Evolutionary conservation across 2,329 filamentous ascomycete species (phyloP).

Genomic region (Ophiocordyceps robertsii): DNA sequence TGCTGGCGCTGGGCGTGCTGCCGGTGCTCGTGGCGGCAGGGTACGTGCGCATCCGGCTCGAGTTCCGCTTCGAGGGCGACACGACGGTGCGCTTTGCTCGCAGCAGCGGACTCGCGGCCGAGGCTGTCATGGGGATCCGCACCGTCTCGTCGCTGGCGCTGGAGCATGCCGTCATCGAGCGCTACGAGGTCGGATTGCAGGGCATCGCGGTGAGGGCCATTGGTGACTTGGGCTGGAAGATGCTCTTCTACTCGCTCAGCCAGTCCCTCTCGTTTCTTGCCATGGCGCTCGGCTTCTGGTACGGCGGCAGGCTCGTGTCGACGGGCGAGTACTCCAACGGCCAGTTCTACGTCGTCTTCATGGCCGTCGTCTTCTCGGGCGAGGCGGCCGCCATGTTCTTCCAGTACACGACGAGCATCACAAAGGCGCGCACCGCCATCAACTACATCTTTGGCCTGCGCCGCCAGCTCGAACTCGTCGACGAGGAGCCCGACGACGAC

Average conservation of each 20-base stretch:
- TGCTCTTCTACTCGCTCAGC: conserved; percentile 26
- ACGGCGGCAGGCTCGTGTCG: conserved; percentile 25
- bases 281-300: conserved; percentile 27
- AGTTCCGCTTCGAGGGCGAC: conserved; percentile 30
- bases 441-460: conserved; percentile 34
- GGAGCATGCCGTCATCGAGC: conserved; percentile 25
- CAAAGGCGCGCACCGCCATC: conserved; percentile 31
- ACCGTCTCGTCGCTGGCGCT: conserved; percentile 35
- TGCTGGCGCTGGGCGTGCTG: conserved; percentile 30
- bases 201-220: conserved; percentile 17
- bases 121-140: conserved; percentile 33
- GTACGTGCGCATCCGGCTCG: conserved; percentile 33
- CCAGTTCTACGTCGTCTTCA: conserved; percentile 37
- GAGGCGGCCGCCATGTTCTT: conserved; percentile 28
- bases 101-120: conserved; percentile 34
- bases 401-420: conserved; percentile 36
- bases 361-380: conserved; percentile 32
- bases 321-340: conserved; percentile 30
- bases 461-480: conserved; percentile 14
- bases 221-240: conserved; percentile 19
- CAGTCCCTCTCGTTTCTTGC: conserved; percentile 24
- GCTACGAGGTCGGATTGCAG: conserved; percentile 18
- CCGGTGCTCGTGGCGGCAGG: conserved; percentile 30
- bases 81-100: conserved; percentile 28
- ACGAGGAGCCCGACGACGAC: conserved; percentile 13